Percentiles rank a stretch among this genome's conserved stretches.
phyloP scores from a whole-genome alignment of 1,139 yeast species.

The Yamadazyma membranifaciens region DNA sequence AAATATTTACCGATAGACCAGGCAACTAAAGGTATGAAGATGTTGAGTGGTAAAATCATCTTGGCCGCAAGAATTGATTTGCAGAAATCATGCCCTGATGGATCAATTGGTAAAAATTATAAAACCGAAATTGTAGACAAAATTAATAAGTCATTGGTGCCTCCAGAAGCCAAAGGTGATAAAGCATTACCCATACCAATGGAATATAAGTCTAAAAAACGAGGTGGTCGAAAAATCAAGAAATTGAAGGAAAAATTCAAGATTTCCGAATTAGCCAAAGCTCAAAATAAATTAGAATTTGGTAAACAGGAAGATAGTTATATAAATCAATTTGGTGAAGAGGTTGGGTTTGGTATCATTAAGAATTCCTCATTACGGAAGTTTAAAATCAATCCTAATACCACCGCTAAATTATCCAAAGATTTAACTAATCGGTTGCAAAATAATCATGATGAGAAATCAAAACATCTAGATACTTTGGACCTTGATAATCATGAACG shows the following conservation, averaged over 20 bases:
- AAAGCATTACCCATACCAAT: constrained; percentile 85
- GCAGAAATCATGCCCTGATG: constrained; percentile 44
- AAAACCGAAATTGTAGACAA: constrained; percentile 57
- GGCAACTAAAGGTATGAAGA: constrained; percentile 71
- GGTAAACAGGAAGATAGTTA: constrained; percentile 69
- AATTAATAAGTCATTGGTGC: constrained; percentile 69
- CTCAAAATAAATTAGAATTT: constrained; percentile 83
- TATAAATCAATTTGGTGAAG: constrained; percentile 71
- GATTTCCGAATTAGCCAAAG: constrained; percentile 76
- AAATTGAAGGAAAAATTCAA: constrained; percentile 80
- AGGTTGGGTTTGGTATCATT: constrained; percentile 79
- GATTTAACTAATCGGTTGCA: constrained; percentile 47
- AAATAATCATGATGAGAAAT: constrained; percentile 12
- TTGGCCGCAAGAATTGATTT: constrained; percentile 84
- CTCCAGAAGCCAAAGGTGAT: constrained; percentile 67
- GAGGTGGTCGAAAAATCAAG: constrained; percentile 83
- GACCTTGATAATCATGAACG: constrained; percentile 13
- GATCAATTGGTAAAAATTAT: constrained; percentile 59
- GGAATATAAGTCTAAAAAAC: constrained; percentile 72
- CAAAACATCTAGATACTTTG: constrained; percentile 14
- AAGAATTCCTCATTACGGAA: constrained; percentile 36
- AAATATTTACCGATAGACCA: constrained; percentile 56
- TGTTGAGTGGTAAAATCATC: constrained; percentile 74
- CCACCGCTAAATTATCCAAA: constrained; percentile 55
- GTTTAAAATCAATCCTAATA: constrained; percentile 29